Conservation (phyloP, 768 basidiomycete genomes). For the Symmetrospora coprosmae region DNA sequence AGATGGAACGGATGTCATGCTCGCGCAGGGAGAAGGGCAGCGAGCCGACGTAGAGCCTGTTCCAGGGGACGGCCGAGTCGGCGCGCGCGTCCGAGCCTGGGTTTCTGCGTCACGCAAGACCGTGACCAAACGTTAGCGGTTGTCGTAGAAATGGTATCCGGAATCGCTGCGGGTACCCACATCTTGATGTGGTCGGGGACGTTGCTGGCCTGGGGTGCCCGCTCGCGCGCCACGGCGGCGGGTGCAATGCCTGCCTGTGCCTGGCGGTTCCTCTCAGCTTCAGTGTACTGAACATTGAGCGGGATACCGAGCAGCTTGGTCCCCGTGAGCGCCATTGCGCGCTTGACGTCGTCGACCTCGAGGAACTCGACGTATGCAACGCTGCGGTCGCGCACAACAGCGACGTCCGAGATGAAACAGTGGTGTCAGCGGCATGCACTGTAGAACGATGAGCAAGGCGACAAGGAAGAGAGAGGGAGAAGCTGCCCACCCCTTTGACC, state of each 20-base stretch:
- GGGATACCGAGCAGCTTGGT: conserved; percentile 97
- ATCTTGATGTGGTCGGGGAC: conserved; percentile 60
- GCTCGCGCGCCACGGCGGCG: too few species aligned
- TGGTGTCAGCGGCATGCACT: neutral
- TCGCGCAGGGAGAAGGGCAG: conserved; percentile 93
- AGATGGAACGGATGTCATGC: conserved; percentile 95
- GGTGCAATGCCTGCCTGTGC: conserved; percentile 1
- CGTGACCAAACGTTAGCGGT: too few species aligned
- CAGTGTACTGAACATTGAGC: conserved; percentile 89
- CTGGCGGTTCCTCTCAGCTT: conserved; percentile 63
- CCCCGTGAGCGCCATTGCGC: conserved; percentile 75
- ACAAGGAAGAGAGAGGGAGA: neutral
- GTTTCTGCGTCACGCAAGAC: too few species aligned
- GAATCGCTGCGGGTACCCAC: too few species aligned
- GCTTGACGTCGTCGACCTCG: conserved; percentile 74
- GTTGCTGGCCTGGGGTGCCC: neutral
- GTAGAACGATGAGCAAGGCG: neutral
- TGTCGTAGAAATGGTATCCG: too few species aligned
- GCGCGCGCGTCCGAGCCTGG: conserved; percentile 16
- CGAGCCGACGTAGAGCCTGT: conserved; percentile 88
- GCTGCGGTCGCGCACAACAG: too few species aligned
- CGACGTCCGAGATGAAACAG: neutral
- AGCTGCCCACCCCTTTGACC: conserved; percentile 79
- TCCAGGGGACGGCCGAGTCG: conserved; percentile 30
- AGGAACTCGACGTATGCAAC: conserved; percentile 98